A percentile compares a stretch with the other conserved stretches of the same genome.
These are phyloP conservation scores for Glycine tomentella DNA, from an alignment of 306 rosid species.

Conservation along the genomic window DNA sequence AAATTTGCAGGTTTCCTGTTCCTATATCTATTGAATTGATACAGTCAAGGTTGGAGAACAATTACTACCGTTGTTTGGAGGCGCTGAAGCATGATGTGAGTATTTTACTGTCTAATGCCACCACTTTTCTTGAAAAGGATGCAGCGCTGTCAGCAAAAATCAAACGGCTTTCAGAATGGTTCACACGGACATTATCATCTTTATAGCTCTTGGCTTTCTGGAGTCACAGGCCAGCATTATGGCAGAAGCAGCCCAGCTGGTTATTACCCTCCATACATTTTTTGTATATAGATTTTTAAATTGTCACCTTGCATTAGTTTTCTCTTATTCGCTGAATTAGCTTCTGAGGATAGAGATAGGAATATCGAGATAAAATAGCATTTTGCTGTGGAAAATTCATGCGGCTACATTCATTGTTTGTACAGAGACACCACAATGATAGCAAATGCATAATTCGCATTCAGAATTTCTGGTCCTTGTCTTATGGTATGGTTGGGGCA, in stretches of 20 bases:
- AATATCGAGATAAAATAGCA: conserved; percentile 52
- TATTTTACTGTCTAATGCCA: conserved; percentile 68
- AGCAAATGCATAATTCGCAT: conserved; percentile 48
- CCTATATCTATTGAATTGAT: conserved; percentile 81
- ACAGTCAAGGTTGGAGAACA: conserved; percentile 77
- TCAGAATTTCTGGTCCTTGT: conserved; percentile 24
- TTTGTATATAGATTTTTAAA: conserved; percentile 63
- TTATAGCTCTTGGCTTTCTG: conserved; percentile 51
- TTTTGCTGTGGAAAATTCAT: conserved; percentile 62
- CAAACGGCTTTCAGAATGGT: conserved; percentile 86
- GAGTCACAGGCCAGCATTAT: conserved; percentile 48
- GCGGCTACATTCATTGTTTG: conserved; percentile 68
- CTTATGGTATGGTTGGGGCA: conserved; percentile 7
- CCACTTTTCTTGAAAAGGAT: conserved; percentile 69
- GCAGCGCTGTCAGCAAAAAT: conserved; percentile 59
- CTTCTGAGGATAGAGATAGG: conserved; percentile 52
- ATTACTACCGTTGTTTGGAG: conserved; percentile 86
- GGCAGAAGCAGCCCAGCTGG: conserved; percentile 53
- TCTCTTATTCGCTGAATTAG: conserved; percentile 37
- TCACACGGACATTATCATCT: conserved; percentile 62
- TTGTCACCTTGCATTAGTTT: conserved; percentile 40
- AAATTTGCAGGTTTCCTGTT: conserved; percentile 82
- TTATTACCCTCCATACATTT: conserved; percentile 39
- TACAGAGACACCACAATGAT: conserved; percentile 64
- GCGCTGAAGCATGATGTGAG: conserved; percentile 81